A percentile compares a stretch with the other conserved stretches of the same genome.
Evolutionary conservation across 257 asterid genomes (phyloP).

Genomic region (Solanum tarapatanum): DNA sequence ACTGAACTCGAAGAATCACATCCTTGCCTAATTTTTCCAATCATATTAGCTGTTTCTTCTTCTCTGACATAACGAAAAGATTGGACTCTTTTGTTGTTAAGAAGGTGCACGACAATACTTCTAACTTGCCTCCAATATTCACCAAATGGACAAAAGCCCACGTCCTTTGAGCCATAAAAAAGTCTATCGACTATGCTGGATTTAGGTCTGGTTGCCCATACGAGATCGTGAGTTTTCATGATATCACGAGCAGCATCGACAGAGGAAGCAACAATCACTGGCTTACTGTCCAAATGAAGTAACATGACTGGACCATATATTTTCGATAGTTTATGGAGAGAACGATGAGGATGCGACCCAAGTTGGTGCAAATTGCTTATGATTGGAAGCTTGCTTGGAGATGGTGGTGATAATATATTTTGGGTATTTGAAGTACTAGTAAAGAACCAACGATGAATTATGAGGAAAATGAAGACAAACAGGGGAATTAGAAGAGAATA

Average conservation of each 20-base stretch:
- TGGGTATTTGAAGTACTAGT: neutral
- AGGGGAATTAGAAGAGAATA: neutral
- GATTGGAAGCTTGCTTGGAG: slow-evolving; percentile 30
- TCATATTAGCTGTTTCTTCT: slow-evolving; percentile 15
- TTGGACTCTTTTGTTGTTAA: slow-evolving; percentile 30
- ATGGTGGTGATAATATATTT: slow-evolving; percentile 16
- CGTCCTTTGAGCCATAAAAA: slow-evolving; percentile 9
- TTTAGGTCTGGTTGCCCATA: slow-evolving; percentile 31
- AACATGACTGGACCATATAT: slow-evolving; percentile 32
- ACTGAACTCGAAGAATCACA: neutral
- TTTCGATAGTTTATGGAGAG: slow-evolving; percentile 18
- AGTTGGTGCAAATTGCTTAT: slow-evolving; percentile 34
- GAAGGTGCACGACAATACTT: slow-evolving; percentile 32
- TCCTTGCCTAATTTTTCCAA: neutral
- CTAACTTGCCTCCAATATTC: slow-evolving; percentile 33
- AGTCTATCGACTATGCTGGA: slow-evolving; percentile 3
- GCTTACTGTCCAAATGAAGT: slow-evolving; percentile 29
- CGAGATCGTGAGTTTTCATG: slow-evolving; percentile 26
- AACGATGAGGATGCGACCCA: slow-evolving; percentile 20
- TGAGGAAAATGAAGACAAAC: neutral
- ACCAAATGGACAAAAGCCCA: slow-evolving; percentile 21
- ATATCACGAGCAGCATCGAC: slow-evolving; percentile 23
- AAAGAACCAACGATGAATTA: neutral
- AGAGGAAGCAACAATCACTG: slow-evolving; percentile 31
- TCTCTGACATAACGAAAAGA: slow-evolving; percentile 21